Percentiles rank a stretch among this genome's conserved stretches.
These are phyloP conservation scores for Boletus pseudo-olivaceus DNA, from an alignment of 768 basidiomycete genomes.

Conservation along the genomic window DNA sequence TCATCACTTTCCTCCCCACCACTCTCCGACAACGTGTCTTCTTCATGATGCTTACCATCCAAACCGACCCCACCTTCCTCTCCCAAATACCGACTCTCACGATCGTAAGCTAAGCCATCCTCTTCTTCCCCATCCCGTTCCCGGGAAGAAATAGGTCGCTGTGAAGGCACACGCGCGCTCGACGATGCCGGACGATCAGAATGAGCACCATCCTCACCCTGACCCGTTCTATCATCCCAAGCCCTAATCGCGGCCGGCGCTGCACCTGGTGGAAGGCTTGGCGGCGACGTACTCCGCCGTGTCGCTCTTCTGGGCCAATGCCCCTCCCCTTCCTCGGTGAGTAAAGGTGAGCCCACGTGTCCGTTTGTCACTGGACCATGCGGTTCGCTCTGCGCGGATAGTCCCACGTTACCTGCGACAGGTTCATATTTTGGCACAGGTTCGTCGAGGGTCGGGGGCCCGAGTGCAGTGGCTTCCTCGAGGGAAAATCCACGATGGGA, in stretches of 20 bases:
- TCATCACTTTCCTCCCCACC: constrained; percentile 8
- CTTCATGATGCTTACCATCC: constrained; percentile 14
- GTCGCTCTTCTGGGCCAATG: constrained; percentile 23
- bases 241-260: constrained; percentile 36
- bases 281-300: constrained; percentile 34
- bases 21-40: constrained; percentile 9
- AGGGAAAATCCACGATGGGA: constrained; percentile 24
- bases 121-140: constrained; percentile 29
- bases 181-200: constrained; percentile 29
- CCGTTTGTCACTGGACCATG: constrained; percentile 19
- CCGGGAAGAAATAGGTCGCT: constrained; percentile 32
- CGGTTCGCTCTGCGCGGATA: constrained; percentile 13
- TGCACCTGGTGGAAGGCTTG: constrained; percentile 43
- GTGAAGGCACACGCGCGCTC: constrained; percentile 35
- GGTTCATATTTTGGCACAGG: constrained; percentile 38
- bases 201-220: constrained; percentile 30
- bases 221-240: constrained; percentile 35
- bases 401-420: constrained; percentile 3
- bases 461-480: constrained; percentile 21
- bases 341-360: constrained; percentile 2
- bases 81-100: constrained; percentile 8
- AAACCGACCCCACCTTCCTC: background rate
- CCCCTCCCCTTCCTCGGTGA: constrained; percentile 12
- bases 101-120: constrained; percentile 26
- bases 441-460: constrained; percentile 30